phyloP scores from a whole-genome alignment of 2,329 filamentous ascomycete species.

The Curvularia spicifera region DNA sequence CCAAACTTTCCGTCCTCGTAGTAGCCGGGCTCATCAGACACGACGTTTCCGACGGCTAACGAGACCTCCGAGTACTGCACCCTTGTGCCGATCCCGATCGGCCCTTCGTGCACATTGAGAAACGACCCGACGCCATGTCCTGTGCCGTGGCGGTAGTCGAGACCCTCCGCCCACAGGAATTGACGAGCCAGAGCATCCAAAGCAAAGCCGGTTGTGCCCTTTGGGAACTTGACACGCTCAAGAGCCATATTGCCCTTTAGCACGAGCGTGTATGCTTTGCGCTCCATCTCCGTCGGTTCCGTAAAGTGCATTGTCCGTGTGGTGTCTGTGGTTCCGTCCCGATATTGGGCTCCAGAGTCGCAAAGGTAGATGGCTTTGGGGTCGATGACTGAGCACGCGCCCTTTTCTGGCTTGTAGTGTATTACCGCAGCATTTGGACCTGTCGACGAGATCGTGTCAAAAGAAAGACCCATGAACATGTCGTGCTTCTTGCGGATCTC shows the following conservation, averaged over 20 bases:
- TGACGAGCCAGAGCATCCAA: slow-evolving; percentile 89
- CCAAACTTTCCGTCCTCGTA: slow-evolving; percentile 96
- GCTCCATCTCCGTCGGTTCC: slow-evolving; percentile 80
- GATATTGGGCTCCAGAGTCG: slow-evolving; percentile 95
- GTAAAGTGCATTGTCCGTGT: slow-evolving; percentile 94
- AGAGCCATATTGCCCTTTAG: slow-evolving; percentile 92
- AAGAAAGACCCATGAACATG: slow-evolving; percentile 87
- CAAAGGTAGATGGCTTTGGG: slow-evolving; percentile 88
- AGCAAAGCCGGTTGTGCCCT: slow-evolving; percentile 92
- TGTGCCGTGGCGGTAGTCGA: slow-evolving; percentile 96
- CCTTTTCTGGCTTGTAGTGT: slow-evolving; percentile 87
- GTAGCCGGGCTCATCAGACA: slow-evolving; percentile 95
- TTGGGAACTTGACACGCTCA: slow-evolving; percentile 86
- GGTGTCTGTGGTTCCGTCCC: slow-evolving; percentile 94
- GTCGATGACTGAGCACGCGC: slow-evolving; percentile 82
- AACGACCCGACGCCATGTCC: slow-evolving; percentile 95
- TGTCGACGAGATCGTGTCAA: slow-evolving; percentile 94
- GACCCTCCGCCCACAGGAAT: slow-evolving; percentile 87
- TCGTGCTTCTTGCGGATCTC: slow-evolving; percentile 71
- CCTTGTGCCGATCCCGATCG: slow-evolving; percentile 92
- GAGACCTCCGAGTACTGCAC: slow-evolving; percentile 91
- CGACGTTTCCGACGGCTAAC: slow-evolving; percentile 87
- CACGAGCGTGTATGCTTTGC: slow-evolving; percentile 89
- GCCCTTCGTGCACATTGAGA: slow-evolving; percentile 95
- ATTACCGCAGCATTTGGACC: slow-evolving; percentile 93